These are phyloP conservation scores for Albatrellus sp. DNA, from an alignment of 1,284 basidiomycete genomes.

Conservation along the genomic window DNA sequence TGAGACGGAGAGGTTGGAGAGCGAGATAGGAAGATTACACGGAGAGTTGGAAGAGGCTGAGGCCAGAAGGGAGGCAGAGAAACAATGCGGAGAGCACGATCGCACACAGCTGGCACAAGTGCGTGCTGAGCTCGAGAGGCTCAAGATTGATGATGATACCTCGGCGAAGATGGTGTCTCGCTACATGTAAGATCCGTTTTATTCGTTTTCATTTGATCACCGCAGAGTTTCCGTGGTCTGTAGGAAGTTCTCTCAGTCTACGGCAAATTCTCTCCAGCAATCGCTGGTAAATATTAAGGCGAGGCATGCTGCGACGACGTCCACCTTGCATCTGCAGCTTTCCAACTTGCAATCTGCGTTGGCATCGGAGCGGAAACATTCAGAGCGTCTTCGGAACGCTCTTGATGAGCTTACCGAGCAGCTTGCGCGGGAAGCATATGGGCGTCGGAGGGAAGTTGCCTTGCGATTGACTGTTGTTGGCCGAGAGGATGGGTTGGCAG, in stretches of 20 bases:
- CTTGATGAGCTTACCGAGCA: conserved; percentile 69
- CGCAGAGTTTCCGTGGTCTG: background rate
- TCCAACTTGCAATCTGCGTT: conserved; percentile 32
- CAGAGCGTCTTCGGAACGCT: conserved; percentile 40
- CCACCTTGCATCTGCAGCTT: conserved; percentile 37
- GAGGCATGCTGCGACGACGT: conserved; percentile 52
- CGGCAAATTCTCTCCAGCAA: conserved; percentile 57
- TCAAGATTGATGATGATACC: conserved; percentile 58
- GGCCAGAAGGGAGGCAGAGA: conserved; percentile 34
- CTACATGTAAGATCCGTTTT: conserved; percentile 53
- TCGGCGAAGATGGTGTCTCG: conserved; percentile 79
- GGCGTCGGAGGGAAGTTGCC: conserved; percentile 62
- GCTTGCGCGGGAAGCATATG: conserved; percentile 61
- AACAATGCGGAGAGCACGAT: conserved; percentile 27
- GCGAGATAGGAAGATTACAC: conserved; percentile 31
- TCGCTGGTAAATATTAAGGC: conserved; percentile 48
- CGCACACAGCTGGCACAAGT: conserved; percentile 32
- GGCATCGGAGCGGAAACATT: conserved; percentile 28
- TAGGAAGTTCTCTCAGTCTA: conserved; percentile 80
- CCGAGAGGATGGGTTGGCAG: conserved; percentile 53
- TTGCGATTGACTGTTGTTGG: conserved; percentile 56
- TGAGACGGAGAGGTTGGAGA: conserved; percentile 33
- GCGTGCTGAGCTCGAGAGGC: conserved; percentile 45
- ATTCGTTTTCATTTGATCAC: background rate
- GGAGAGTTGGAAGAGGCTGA: conserved; percentile 30